These are phyloP conservation scores for Populus davidiana DNA, from an alignment of 345 rosid species.

Conservation along the genomic window DNA sequence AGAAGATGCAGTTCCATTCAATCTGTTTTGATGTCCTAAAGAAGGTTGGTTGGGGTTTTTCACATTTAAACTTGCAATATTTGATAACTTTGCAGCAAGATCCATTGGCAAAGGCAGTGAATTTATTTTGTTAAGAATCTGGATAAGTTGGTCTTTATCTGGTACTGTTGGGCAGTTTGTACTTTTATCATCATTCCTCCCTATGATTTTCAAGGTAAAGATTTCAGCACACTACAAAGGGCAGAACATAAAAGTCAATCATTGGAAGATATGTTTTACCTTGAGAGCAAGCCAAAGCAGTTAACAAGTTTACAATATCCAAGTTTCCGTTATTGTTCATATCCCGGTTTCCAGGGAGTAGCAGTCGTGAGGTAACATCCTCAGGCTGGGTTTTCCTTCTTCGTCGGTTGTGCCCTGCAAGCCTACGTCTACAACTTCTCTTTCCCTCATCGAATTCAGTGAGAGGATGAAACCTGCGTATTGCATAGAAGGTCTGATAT, in stretches of 20 bases:
- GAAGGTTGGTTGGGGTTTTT: conserved; percentile 40
- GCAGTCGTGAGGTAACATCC: conserved; percentile 54
- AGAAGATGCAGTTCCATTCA: conserved; percentile 44
- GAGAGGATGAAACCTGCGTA: conserved; percentile 69
- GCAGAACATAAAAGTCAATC: background rate
- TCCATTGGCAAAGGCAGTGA: conserved; percentile 72
- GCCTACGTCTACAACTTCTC: conserved; percentile 84
- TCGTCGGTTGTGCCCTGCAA: conserved; percentile 77
- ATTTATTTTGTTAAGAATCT: conserved; percentile 77
- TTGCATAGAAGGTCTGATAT: background rate
- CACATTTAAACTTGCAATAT: conserved; percentile 45
- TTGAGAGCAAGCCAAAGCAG: conserved; percentile 61
- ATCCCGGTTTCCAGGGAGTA: conserved; percentile 46
- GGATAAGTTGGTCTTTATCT: conserved; percentile 66
- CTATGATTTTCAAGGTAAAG: conserved; percentile 32
- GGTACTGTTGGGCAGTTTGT: conserved; percentile 38
- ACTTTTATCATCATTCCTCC: conserved; percentile 49
- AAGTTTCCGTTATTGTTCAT: conserved; percentile 35
- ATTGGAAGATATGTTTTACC: conserved; percentile 37
- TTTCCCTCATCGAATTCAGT: conserved; percentile 86
- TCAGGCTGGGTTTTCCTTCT: conserved; percentile 82
- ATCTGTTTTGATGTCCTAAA: conserved; percentile 39
- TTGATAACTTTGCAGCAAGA: conserved; percentile 59
- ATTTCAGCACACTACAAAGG: conserved; percentile 15
- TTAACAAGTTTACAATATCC: conserved; percentile 67